Evolutionary conservation across 768 basidiomycete genomes (phyloP).

Genomic region (Infundibulicybe gibba): DNA sequence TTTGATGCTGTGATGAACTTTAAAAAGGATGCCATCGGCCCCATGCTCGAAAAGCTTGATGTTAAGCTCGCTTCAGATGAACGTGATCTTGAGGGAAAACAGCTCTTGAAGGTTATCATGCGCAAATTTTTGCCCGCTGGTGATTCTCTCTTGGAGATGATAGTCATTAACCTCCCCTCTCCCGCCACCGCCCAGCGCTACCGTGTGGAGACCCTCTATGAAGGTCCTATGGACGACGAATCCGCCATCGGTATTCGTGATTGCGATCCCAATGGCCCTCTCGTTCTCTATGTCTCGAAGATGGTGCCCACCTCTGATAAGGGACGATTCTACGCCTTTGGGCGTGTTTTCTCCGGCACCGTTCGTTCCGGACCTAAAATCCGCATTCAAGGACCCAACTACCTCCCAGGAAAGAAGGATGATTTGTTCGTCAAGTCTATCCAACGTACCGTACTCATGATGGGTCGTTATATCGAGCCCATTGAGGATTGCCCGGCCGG

Average conservation of each 20-base stretch:
- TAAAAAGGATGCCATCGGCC: slow-evolving; percentile 84
- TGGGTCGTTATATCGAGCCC: slow-evolving; percentile 98
- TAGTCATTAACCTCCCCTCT: slow-evolving; percentile 98
- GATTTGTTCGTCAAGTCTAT: slow-evolving; percentile 97
- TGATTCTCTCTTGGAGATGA: slow-evolving; percentile 99
- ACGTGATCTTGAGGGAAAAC: slow-evolving; percentile 92
- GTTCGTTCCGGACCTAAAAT: slow-evolving; percentile 97
- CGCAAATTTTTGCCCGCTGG: slow-evolving; percentile 99
- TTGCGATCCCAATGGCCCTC: slow-evolving; percentile 94
- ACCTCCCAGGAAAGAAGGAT: slow-evolving; percentile 96
- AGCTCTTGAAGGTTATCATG: slow-evolving; percentile 96
- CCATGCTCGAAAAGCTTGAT: slow-evolving; percentile 96
- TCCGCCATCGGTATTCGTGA: slow-evolving; percentile 98
- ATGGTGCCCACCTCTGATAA: slow-evolving; percentile 99
- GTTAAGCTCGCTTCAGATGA: slow-evolving; percentile 85
- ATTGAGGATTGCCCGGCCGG: slow-evolving; percentile 99
- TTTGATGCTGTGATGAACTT: slow-evolving; percentile 99
- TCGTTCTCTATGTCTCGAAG: slow-evolving; percentile 98
- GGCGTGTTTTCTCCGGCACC: slow-evolving; percentile 99
- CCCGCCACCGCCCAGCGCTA: slow-evolving; percentile 96
- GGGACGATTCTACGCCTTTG: slow-evolving; percentile 99
- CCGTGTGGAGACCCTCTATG: slow-evolving; percentile 99
- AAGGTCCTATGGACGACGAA: slow-evolving; percentile 99
- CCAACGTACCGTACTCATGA: slow-evolving; percentile 99
- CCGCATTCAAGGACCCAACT: slow-evolving; percentile 99